Conservation (phyloP, 208 protist genomes). For the Trypanosoma lewisi region DNA sequence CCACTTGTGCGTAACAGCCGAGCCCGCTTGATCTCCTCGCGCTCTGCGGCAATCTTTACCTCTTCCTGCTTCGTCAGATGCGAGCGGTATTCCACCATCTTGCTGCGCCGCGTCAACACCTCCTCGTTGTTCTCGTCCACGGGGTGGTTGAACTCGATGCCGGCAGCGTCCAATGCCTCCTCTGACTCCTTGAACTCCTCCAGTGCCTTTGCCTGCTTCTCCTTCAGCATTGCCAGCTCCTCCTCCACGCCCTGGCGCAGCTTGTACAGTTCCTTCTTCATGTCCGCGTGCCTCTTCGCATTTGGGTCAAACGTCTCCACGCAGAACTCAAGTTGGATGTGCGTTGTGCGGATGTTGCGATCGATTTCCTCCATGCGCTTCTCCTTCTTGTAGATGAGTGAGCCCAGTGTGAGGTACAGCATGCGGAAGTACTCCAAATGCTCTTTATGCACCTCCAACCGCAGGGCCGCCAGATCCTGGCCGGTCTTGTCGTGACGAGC, state of each 20-base stretch:
- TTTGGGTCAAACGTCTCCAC: conserved; percentile 81
- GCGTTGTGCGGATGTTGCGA: conserved; percentile 67
- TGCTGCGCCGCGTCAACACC: conserved; percentile 68
- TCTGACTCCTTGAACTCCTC: conserved; percentile 77
- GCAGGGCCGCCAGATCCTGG: conserved; percentile 40
- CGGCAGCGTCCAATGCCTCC: conserved; percentile 65
- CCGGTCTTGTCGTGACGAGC: conserved; percentile 52
- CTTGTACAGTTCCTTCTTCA: conserved; percentile 67
- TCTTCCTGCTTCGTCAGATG: conserved; percentile 77
- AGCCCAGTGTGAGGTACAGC: conserved; percentile 49
- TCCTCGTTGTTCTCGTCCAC: conserved; percentile 67
- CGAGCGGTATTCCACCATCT: conserved; percentile 84
- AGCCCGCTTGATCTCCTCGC: conserved; percentile 72
- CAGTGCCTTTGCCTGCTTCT: conserved; percentile 68
- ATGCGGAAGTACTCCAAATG: conserved; percentile 62
- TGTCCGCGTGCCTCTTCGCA: conserved; percentile 73
- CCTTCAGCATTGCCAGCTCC: conserved; percentile 76
- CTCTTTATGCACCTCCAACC: conserved; percentile 52
- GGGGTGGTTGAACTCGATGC: conserved; percentile 68
- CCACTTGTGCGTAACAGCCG: conserved; percentile 28
- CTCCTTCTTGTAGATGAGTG: conserved; percentile 53
- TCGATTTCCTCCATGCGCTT: conserved; percentile 76
- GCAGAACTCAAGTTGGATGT: conserved; percentile 75
- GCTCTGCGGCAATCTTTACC: conserved; percentile 77
- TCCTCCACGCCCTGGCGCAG: conserved; percentile 50